phyloP scores from a whole-genome alignment of 441 rosid genomes.

The Populus hybrid region DNA sequence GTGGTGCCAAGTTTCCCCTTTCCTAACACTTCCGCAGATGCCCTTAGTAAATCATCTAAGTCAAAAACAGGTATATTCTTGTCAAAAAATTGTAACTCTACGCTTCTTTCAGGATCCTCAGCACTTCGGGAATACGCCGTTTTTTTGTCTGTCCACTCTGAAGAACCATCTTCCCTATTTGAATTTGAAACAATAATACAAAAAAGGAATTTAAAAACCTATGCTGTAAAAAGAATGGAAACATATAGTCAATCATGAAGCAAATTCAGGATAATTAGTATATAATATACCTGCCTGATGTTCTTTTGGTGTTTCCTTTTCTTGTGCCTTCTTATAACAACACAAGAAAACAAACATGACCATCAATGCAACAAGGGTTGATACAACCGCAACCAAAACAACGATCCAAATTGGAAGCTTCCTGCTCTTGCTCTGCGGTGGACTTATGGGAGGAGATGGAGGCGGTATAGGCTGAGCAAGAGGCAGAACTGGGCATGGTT shows the following conservation, averaged over 20 bases:
- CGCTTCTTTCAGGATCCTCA: too few species aligned
- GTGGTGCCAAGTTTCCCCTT: too few species aligned
- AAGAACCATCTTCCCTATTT: slow-evolving; percentile 7
- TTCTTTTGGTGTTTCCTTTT: slow-evolving; percentile 13
- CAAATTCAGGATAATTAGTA: not conserved
- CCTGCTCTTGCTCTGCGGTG: slow-evolving; percentile 13
- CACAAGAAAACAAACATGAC: slow-evolving; percentile 27
- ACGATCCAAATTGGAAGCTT: slow-evolving; percentile 27
- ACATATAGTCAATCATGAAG: not conserved
- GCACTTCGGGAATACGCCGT: slow-evolving; percentile 14
- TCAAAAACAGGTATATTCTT: too few species aligned
- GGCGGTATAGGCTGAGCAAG: not conserved
- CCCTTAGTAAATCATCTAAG: too few species aligned
- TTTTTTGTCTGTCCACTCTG: slow-evolving; percentile 19
- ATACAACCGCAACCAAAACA: slow-evolving; percentile 32
- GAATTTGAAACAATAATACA: not conserved
- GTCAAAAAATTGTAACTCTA: too few species aligned
- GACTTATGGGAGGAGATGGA: slow-evolving; percentile 18
- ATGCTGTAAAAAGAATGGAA: not conserved
- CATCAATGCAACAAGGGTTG: slow-evolving; percentile 30
- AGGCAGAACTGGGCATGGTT: slow-evolving; percentile 20
- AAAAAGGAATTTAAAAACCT: not conserved
- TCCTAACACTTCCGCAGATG: too few species aligned
- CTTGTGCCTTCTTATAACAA: slow-evolving; percentile 21
- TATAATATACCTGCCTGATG: slow-evolving; percentile 24